phyloP scores from a whole-genome alignment of 2,329 filamentous ascomycete genomes.

The Daldinia sp. region DNA sequence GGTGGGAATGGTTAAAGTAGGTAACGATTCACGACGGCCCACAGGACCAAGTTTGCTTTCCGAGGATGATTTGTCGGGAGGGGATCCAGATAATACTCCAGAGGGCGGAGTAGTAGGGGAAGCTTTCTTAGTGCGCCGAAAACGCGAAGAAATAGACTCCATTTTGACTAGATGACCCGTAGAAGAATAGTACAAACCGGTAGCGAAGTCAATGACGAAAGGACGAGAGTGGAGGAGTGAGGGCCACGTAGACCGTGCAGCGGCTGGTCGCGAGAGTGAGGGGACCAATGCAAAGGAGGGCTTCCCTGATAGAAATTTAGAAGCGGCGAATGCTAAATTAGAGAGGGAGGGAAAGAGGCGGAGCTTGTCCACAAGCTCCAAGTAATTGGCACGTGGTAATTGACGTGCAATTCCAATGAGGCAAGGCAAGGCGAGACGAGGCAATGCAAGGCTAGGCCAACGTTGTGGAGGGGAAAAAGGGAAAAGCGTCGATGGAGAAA shows the following conservation, averaged over 20 bases:
- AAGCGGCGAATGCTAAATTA: not conserved
- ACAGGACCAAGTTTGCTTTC: slow-evolving; percentile 26
- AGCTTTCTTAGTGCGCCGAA: slow-evolving; percentile 46
- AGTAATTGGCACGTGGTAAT: slow-evolving; percentile 33
- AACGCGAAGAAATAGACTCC: slow-evolving; percentile 49
- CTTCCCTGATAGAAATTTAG: not conserved
- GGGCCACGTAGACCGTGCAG: slow-evolving; percentile 11
- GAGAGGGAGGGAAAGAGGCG: slow-evolving; percentile 10
- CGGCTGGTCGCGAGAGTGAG: slow-evolving; percentile 1
- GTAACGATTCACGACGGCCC: slow-evolving; percentile 36
- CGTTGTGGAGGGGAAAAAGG: not conserved
- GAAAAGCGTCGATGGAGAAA: not conserved
- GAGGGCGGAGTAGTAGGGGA: slow-evolving; percentile 31
- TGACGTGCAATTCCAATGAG: slow-evolving; percentile 19
- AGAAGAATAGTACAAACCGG: not conserved
- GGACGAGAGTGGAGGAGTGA: slow-evolving; percentile 1
- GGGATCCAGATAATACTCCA: slow-evolving; percentile 28
- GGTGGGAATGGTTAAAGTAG: slow-evolving; percentile 48
- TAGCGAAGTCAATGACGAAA: not conserved
- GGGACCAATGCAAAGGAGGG: slow-evolving; percentile 10
- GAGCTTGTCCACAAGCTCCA: slow-evolving; percentile 20
- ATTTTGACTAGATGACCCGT: slow-evolving; percentile 30
- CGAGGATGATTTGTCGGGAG: slow-evolving; percentile 36
- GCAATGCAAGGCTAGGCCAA: slow-evolving; percentile 10
- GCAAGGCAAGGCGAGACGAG: slow-evolving; percentile 11